A percentile compares a stretch with the other conserved stretches of the same genome.
These are phyloP conservation scores for Colletotrichum sp. DNA, from an alignment of 2,329 filamentous ascomycete genomes.

Conservation along the genomic window DNA sequence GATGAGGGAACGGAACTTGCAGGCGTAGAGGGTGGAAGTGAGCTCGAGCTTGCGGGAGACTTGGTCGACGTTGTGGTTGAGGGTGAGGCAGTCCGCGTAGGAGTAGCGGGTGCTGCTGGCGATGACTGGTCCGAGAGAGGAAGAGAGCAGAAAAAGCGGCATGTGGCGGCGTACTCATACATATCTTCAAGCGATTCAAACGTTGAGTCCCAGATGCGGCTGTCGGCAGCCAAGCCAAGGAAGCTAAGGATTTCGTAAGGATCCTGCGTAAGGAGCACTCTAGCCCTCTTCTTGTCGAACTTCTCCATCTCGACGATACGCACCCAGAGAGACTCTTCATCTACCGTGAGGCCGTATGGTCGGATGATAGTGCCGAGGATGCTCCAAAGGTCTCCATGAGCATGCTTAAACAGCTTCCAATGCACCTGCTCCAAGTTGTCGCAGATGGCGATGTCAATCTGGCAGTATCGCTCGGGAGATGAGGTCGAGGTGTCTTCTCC, in stretches of 20 bases:
- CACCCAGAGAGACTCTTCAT: slow-evolving; percentile 67
- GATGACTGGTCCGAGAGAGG: slow-evolving; percentile 27
- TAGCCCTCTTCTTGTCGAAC: slow-evolving; percentile 58
- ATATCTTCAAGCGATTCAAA: slow-evolving; percentile 62
- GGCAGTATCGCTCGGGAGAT: slow-evolving; percentile 49
- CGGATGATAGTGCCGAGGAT: slow-evolving; percentile 69
- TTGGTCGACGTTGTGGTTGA: neutral
- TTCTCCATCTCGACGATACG: slow-evolving; percentile 72
- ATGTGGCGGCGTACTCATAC: slow-evolving; percentile 65
- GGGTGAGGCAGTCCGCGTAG: neutral
- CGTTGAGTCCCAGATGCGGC: slow-evolving; percentile 52
- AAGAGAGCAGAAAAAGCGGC: slow-evolving; percentile 61
- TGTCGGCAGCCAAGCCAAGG: slow-evolving; percentile 60
- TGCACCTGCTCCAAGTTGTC: slow-evolving; percentile 44
- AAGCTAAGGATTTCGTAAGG: slow-evolving; percentile 64
- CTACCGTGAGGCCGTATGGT: slow-evolving; percentile 69
- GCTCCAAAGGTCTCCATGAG: slow-evolving; percentile 76
- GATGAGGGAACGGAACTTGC: neutral
- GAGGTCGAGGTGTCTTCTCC: neutral
- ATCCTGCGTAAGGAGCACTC: slow-evolving; percentile 64
- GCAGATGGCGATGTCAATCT: slow-evolving; percentile 72
- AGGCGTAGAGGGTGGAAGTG: neutral
- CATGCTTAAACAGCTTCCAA: slow-evolving; percentile 72
- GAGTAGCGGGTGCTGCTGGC: neutral
- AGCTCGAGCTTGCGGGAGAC: neutral